phyloP scores from a whole-genome alignment of 192 early-diverging fungal species.

The Coemansia sp. region DNA sequence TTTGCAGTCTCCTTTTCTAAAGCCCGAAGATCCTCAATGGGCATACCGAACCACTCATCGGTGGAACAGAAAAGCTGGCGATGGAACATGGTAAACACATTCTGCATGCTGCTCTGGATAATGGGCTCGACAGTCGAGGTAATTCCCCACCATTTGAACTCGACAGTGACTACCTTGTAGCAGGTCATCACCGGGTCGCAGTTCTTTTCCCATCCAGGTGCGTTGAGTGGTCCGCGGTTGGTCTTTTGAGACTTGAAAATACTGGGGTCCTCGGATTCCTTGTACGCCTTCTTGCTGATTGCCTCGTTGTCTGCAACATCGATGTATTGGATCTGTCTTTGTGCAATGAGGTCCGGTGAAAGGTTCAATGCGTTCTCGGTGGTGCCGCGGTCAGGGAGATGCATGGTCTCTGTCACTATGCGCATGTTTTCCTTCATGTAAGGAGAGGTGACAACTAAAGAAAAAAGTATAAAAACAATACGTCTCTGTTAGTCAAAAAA shows the following conservation, averaged over 20 bases:
- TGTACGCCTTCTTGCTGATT: slow-evolving; percentile 58
- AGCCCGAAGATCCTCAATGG: slow-evolving; percentile 68
- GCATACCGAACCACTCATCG: slow-evolving; percentile 77
- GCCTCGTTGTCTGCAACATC: slow-evolving; percentile 69
- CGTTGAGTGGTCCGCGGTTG: slow-evolving; percentile 66
- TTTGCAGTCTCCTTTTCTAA: slow-evolving; percentile 69
- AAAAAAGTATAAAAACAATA: no score
- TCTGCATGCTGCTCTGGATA: slow-evolving; percentile 62
- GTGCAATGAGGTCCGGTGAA: slow-evolving; percentile 52
- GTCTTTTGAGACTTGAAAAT: slow-evolving; percentile 66
- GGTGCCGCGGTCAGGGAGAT: slow-evolving; percentile 71
- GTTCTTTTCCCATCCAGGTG: slow-evolving; percentile 61
- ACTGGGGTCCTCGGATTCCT: slow-evolving; percentile 68
- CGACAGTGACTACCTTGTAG: slow-evolving; percentile 77
- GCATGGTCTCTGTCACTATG: slow-evolving; percentile 73
- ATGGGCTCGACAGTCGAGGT: slow-evolving; percentile 67
- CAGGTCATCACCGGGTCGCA: slow-evolving; percentile 79
- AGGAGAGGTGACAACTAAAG: slow-evolving; percentile 58
- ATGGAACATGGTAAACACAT: slow-evolving; percentile 69
- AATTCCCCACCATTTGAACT: slow-evolving; percentile 76
- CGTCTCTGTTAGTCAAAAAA: no score
- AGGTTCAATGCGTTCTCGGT: slow-evolving; percentile 65
- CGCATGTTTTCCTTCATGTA: slow-evolving; percentile 74
- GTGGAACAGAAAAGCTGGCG: slow-evolving; percentile 79
- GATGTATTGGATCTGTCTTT: slow-evolving; percentile 66